Base-by-base conservation (phyloP, 148 eudicot genomes). In the Selenicereus undatus region DNA sequence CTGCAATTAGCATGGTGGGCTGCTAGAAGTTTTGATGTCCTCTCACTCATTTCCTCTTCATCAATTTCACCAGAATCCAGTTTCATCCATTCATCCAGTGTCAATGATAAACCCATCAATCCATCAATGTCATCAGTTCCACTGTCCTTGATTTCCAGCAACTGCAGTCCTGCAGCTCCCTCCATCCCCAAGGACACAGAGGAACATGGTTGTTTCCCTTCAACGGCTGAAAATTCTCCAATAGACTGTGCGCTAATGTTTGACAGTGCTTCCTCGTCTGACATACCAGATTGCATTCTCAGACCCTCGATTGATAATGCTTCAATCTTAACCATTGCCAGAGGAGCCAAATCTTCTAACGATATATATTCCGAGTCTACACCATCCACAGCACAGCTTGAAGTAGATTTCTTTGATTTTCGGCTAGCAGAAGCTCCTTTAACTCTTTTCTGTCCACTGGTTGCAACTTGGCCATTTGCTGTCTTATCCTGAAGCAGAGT, bases 291-390 rank as follows among this genome's bases (percentile, higher is more conserved):
- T 60, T 97, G 98, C 82, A 97, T 90, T 85, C 92, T 92, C 88
- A 97, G 86, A 35, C 97, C 99, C 82, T 97, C 98, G 26, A 97
- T 81, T 68, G 98, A 94, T 71, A 97, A 88, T 76, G 97, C 97
- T 90, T 96, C 99, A 84, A 94, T 92, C 81, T 94, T 93, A 80
- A 92, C 95, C 93, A 94, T 92, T 16, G 98, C 97, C 80, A 96
- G 83, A 58, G 98, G 98, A 81, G 99, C 99, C 76, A 96, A 89
- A 82, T 96, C 97, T 88, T 96, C 99, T 75, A 95, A 81, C 51
- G 91, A 89, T 48, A 92, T 95, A 84, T 84, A 93, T 75, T 95
- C 99, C 52, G 97, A 86, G 79, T 76, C 90, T 65, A 62, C 79
- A 36, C 84, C 89, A 81, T 80, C 82, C 8, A 73, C 74, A 60